Conservation (phyloP, 1,284 basidiomycete species). For the Tetrapyrgos nigripes region DNA sequence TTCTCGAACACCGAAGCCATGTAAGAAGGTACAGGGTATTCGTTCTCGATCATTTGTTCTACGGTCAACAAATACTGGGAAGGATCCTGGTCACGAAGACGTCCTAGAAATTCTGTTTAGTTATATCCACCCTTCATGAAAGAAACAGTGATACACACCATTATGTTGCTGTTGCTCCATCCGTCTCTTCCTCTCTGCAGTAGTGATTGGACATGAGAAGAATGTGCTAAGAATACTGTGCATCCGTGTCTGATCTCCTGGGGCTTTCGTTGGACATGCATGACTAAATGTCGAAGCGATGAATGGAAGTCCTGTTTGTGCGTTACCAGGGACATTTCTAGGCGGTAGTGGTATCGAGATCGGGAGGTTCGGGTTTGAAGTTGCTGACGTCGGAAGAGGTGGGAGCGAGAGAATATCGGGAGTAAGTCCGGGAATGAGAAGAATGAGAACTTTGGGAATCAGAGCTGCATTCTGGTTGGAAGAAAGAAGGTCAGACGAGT, state of each 20-base stretch:
- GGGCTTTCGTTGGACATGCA: conserved; percentile 88
- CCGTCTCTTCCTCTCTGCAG: conserved; percentile 78
- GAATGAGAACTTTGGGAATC: conserved; percentile 78
- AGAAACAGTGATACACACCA: conserved; percentile 49
- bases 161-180: conserved; percentile 52
- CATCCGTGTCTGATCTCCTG: conserved; percentile 84
- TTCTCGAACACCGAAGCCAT: conserved; percentile 72
- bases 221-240: conserved; percentile 86
- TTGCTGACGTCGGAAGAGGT: conserved; percentile 66
- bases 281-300: conserved; percentile 87
- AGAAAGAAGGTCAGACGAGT: background rate
- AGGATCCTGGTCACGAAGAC: conserved; percentile 58
- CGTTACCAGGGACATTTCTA: conserved; percentile 30
- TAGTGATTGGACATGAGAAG: conserved; percentile 80
- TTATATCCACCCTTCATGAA: background rate
- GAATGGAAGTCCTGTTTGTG: conserved; percentile 62
- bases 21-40: conserved; percentile 86
- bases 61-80: conserved; percentile 75
- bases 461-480: conserved; percentile 65
- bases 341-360: conserved; percentile 63
- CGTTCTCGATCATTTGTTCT: conserved; percentile 90
- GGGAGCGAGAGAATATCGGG: conserved; percentile 74
- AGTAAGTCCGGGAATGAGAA: conserved; percentile 85
- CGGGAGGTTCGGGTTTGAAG: conserved; percentile 70
- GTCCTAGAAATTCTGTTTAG: conserved; percentile 45